Base-by-base conservation (phyloP, 2,329 filamentous ascomycete species). In the Sarocladium strictum region DNA sequence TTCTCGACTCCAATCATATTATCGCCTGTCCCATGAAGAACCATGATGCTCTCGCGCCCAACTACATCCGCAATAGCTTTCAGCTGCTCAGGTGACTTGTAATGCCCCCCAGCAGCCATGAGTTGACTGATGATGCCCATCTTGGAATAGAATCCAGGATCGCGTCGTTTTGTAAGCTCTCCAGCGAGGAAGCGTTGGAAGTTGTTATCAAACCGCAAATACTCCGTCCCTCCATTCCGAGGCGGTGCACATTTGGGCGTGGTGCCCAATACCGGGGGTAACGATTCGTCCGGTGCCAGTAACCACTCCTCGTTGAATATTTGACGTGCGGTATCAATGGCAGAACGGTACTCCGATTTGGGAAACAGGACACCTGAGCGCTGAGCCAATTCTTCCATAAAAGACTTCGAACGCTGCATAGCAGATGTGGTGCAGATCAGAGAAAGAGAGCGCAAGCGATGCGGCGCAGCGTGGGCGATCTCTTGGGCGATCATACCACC, bases 401-500 rank as follows among this genome's bases (percentile, higher is more conserved):
- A 85, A n/a, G 76, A 71, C 47, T 76, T 77, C 24, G 83, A 84
- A 69, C 84, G 84, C 59, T 84, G 78, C 56, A 87, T 75, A 32
- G 67, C 66, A 3, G 83, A 79, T 1, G 84, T 80, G 2, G 85
- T 88, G 66, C 78, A 83, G 58, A 85, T 69, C 2, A 89, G 76
- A 32, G 72, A 77, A 17, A 89, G 71, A 15, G 77, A 81, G 23
- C 73, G 71, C 53, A 89, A 66, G 47, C 79, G 73, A 12, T 70
- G 58, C 0, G 83, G 82, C 27, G 74, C 69, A n/a, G 75, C 67
- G 60, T 70, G 74, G 21, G 78, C 83, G 3, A 96, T 65, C 71
- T 96, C 91, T 69, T 96, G 91, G 2, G 89, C 83, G 62, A 96
- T 93, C 91, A 96, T 96, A 64, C 91, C 90, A 59, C 90, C 90